Conservation (phyloP, 371 early-diverging fungal genomes). For the Mortierella sp. region DNA sequence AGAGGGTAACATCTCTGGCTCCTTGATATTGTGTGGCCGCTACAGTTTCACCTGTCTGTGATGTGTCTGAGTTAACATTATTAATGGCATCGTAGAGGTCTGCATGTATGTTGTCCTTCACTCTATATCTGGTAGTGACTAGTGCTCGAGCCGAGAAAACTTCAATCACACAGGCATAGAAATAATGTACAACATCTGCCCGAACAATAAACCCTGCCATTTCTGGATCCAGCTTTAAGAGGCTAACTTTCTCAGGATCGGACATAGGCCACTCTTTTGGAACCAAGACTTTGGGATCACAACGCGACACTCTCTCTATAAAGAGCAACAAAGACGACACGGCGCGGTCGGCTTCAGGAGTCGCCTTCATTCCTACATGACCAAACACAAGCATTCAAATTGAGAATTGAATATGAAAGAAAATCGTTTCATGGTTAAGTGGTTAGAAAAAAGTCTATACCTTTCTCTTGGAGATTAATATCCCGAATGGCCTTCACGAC, state of each 20-base stretch:
- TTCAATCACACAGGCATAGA: conserved; percentile 25
- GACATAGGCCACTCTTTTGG: conserved; percentile 33
- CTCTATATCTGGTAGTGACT: conserved; percentile 22
- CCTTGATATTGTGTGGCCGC: not conserved
- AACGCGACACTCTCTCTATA: conserved; percentile 27
- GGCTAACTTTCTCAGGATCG: conserved; percentile 10
- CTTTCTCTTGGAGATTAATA: conserved; percentile 41
- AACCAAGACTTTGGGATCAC: conserved; percentile 18
- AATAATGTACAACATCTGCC: conserved; percentile 40
- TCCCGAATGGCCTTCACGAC: conserved; percentile 36
- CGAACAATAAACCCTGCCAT: conserved; percentile 35
- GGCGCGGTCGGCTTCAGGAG: conserved; percentile 26
- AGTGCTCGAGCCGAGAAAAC: conserved; percentile 26
- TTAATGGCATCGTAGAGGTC: conserved; percentile 14
- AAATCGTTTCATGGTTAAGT: not conserved
- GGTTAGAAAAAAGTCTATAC: conserved; percentile 3
- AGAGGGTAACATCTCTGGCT: not conserved
- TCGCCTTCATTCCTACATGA: conserved; percentile 34
- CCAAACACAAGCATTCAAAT: not conserved
- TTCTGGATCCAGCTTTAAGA: conserved; percentile 18
- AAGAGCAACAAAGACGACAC: conserved; percentile 30
- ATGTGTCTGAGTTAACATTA: not conserved
- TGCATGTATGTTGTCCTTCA: conserved; percentile 23
- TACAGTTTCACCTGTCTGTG: not conserved
- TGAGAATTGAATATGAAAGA: no score